Evolutionary conservation across 2,329 filamentous ascomycete species (phyloP), one percentile per base, ranked within the genome.

Genomic region (Colletotrichum acutatum): DNA sequence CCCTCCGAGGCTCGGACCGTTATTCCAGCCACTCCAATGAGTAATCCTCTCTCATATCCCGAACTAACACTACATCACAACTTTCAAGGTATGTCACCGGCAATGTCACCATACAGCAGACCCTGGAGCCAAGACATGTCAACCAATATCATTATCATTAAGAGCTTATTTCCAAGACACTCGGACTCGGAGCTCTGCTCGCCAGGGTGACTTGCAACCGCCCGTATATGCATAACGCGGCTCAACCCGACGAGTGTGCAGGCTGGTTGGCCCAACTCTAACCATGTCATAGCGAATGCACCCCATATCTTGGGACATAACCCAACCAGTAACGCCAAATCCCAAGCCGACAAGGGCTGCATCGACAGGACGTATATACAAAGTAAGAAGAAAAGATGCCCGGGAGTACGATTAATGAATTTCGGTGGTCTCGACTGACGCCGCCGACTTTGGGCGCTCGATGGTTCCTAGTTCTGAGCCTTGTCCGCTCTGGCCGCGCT

Each of bases 381-480:
- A 42, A 64, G 54, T 16, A 32, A 64, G 32, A 34, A 34, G 11
- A 49, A 66, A 59, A 9, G 34, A 49, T n/a, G 42, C 28, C 70
- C n/a, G 30, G 22, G 22, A 19, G 28, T 49, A 56, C 26, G 6
- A 67, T 67, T 34, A 75, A 52, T 62, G 71, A 42, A 75, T 64
- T 59, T 77, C 76, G n/a, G 72, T 67, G 6, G 74, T 72, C 66
- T 78, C 75, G n/a, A 78, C 73, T 19, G 78, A 74, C 56, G 77
- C 76, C 52, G 80, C 77, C n/a, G 78, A 76, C 57, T 72, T 75
- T 30, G 81, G 78, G 49, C 80, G 80, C 37, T 90, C 86, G 78
- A 96, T 93, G 54, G 86, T 87, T 57, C 91, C 90, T 67, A 97
- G 82, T 82, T 97, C 93, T 74, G 93, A 87, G 34, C 92, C 92